Conservation (phyloP, 2,329 filamentous ascomycete species). For the Arthrobotrys pseudoclavata region DNA sequence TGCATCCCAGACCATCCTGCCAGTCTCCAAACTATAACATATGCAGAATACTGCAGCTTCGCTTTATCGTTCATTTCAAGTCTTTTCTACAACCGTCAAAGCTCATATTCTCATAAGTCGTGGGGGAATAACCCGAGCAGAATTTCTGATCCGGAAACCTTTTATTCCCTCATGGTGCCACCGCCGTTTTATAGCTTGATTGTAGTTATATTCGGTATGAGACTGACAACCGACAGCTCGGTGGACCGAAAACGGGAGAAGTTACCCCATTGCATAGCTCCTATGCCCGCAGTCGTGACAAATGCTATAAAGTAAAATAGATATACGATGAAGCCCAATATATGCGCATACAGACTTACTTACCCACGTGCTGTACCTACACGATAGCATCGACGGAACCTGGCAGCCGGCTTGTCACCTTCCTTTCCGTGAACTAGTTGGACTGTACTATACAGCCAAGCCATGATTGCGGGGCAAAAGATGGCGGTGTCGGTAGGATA, state of each 20-base stretch:
- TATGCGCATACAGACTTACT: neutral
- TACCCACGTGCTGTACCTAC: constrained; percentile 25
- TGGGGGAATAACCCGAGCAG: neutral
- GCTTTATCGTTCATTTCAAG: neutral
- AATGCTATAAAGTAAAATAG: no score
- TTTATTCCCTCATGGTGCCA: constrained; percentile 14
- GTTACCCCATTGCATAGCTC: neutral
- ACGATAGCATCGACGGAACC: constrained; percentile 46
- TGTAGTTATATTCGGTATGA: neutral
- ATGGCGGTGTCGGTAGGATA: constrained; percentile 19
- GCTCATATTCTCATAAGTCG: neutral
- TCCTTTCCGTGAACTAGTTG: neutral
- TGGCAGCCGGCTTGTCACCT: constrained; percentile 40
- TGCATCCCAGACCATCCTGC: neutral
- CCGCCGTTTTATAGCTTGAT: neutral
- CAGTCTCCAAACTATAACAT: neutral
- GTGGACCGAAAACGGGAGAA: neutral
- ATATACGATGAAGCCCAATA: neutral
- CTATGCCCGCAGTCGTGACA: no score
- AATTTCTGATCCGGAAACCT: neutral
- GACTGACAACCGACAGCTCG: neutral
- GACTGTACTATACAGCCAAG: constrained; percentile 8
- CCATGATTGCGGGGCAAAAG: constrained; percentile 47
- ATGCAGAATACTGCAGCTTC: constrained; percentile 12
- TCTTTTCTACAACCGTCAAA: neutral